Percentiles rank a stretch among this genome's conserved stretches.
Conservation (phyloP, 2,329 filamentous ascomycete genomes). For the Chaetomium strumarium region DNA sequence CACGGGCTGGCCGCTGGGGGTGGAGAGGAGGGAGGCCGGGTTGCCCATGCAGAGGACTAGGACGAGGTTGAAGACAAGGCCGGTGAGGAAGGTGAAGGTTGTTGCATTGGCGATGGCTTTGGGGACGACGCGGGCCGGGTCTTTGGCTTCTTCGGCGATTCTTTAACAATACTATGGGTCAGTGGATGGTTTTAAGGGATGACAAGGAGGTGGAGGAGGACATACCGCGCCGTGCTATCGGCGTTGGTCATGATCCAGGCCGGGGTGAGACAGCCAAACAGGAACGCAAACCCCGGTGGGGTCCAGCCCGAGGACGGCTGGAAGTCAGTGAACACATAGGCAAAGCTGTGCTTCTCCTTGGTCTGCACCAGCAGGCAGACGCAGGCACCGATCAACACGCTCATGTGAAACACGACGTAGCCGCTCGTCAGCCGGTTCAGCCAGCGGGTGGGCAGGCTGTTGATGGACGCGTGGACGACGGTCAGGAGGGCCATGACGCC, state of each 20-base stretch:
- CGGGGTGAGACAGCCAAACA: conserved; percentile 56
- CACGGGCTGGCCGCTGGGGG: conserved; percentile 42
- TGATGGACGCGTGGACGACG: conserved; percentile 46
- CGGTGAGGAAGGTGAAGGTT: conserved; percentile 46
- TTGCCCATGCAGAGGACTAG: conserved; percentile 50
- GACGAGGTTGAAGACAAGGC: conserved; percentile 51
- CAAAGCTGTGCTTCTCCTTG: conserved; percentile 44
- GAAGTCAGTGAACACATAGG: conserved; percentile 51
- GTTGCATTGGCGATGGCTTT: conserved; percentile 49
- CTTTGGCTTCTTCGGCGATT: conserved; percentile 41
- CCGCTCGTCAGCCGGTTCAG: conserved; percentile 53
- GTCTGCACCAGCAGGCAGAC: conserved; percentile 46
- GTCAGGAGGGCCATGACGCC: conserved; percentile 51
- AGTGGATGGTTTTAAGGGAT: not conserved
- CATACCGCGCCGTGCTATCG: conserved; percentile 28
- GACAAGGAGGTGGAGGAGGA: not conserved
- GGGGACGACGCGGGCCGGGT: conserved; percentile 33
- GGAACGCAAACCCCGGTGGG: conserved; percentile 48
- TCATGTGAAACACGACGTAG: conserved; percentile 53
- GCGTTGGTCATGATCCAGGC: conserved; percentile 53
- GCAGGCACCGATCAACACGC: conserved; percentile 44
- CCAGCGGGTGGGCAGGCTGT: conserved; percentile 51
- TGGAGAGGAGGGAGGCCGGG: conserved; percentile 36
- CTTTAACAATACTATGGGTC: too few relatives aligned
- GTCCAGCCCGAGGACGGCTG: conserved; percentile 47